These are phyloP conservation scores for Coniochaeta sp. DNA, from an alignment of 2,329 filamentous ascomycete genomes.

Conservation along the genomic window DNA sequence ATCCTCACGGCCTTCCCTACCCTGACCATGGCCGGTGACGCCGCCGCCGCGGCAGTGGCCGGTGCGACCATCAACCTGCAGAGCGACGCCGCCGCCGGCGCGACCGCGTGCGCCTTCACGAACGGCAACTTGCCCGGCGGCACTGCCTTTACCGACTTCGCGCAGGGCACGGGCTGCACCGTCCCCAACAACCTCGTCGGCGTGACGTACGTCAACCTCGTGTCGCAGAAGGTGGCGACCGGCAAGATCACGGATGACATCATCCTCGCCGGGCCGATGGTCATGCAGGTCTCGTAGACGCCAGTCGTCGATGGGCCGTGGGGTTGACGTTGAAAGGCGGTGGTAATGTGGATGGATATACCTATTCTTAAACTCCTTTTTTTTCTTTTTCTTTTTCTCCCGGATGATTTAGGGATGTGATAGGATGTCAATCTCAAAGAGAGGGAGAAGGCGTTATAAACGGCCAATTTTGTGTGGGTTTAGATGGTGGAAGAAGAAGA, in stretches of 20 bases:
- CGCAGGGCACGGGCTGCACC: conserved; percentile 45
- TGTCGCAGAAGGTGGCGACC: conserved; percentile 42
- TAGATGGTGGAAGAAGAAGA: not conserved
- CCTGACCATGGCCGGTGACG: conserved; percentile 41
- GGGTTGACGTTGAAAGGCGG: conserved; percentile 5
- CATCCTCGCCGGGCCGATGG: conserved; percentile 59
- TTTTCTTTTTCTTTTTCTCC: conserved; percentile 2
- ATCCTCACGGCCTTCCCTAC: conserved; percentile 55
- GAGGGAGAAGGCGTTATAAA: conserved; percentile 1
- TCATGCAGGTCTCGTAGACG: conserved; percentile 43
- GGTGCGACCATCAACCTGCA: conserved; percentile 40
- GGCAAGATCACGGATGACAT: conserved; percentile 54
- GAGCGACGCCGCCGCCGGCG: conserved; percentile 41
- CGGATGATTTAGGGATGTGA: conserved; percentile 1
- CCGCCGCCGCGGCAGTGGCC: conserved; percentile 30
- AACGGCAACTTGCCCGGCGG: conserved; percentile 52
- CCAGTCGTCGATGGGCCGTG: conserved; percentile 5
- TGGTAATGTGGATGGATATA: conserved; percentile 2
- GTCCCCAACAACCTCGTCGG: conserved; percentile 57
- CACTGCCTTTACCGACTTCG: conserved; percentile 53
- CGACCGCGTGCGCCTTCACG: conserved; percentile 60
- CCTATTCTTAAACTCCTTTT: conserved; percentile 4
- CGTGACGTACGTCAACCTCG: conserved; percentile 61
- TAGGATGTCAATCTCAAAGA: not conserved
- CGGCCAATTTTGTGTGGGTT: not conserved